Evolutionary conservation across 208 protist species (phyloP), one percentile per base, ranked within the genome.

Genomic region (Trypanosoma grayi): DNA sequence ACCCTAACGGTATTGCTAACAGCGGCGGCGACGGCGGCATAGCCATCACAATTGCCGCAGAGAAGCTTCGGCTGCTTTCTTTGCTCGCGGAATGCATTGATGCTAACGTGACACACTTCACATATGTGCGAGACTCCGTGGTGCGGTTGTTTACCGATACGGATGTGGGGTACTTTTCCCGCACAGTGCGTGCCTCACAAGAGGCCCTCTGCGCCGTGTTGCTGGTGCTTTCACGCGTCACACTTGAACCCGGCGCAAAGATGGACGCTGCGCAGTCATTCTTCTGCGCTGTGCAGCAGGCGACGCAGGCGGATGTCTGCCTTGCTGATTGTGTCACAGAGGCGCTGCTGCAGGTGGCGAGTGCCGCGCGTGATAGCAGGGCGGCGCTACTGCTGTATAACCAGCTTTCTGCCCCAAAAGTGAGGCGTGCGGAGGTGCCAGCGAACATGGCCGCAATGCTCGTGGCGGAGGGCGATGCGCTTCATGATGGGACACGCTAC

Each of bases 371-470:
- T 11, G 54, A 67, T 31, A 20, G 54, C 2, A 51, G 2, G 27
- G 59, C 61, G 1, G 70, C 82, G 10, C 47, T 80, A n/a, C 20
- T 74, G 13, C 57, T 85, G 20, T 90, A 85, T 48, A 90, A 90
- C 57, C 70, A 71, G 13, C 61, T 90, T 0, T 43, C 69, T 8
- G 73, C 64, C 14, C 79, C 79, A 0, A 28, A 61, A 3, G 75
- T 77, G 0, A 64, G 65, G 16, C 40, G 30, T 14, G 30, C 71
- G 18, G 72, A 78, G 14, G 40, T 74, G 9, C 37, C 60, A 46
- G 70, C 54, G n/a, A 76, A 78, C 43, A 43, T 83, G 4, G 70
- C 50, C 0, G 74, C 79, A 5, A 36, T 81, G 30, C 33, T 78
- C 20, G 41, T 90, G 18, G 54, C 65, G n/a, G 66, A 62, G 46